phyloP scores from a whole-genome alignment of 2,329 filamentous ascomycete genomes.

The Colletotrichum coccodes region DNA sequence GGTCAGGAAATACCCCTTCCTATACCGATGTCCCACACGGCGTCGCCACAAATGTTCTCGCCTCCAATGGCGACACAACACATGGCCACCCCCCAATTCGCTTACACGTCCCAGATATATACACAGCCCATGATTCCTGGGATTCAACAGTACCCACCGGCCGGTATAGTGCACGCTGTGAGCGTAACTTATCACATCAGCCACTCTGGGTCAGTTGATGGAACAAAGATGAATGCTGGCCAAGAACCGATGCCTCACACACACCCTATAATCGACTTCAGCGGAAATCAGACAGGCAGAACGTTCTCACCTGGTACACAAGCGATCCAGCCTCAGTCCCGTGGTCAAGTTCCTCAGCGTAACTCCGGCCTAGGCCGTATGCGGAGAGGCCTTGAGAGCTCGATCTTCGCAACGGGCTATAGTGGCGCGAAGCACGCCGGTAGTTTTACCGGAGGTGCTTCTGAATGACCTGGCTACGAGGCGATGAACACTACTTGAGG shows the following conservation, averaged over 20 bases:
- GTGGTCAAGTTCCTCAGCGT: background rate
- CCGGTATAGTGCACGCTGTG: background rate
- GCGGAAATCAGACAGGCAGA: background rate
- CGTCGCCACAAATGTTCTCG: background rate
- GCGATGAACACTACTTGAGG: background rate
- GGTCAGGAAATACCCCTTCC: background rate
- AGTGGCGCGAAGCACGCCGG: constrained; percentile 14
- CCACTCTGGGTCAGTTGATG: background rate
- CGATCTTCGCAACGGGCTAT: constrained; percentile 19
- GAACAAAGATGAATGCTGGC: background rate
- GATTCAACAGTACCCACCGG: background rate
- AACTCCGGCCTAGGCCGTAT: background rate
- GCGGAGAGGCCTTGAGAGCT: constrained; percentile 18
- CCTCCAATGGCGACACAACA: background rate
- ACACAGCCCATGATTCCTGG: background rate
- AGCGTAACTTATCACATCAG: constrained; percentile 28
- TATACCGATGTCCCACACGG: background rate
- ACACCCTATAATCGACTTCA: background rate
- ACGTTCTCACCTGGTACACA: background rate
- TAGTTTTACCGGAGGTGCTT: constrained; percentile 11
- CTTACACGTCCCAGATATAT: background rate
- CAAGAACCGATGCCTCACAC: background rate
- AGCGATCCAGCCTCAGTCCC: background rate
- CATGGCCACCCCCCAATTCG: background rate
- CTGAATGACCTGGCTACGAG: background rate